phyloP scores from a whole-genome alignment of 1,284 basidiomycete genomes.

The Ceratobasidium theobromae region DNA sequence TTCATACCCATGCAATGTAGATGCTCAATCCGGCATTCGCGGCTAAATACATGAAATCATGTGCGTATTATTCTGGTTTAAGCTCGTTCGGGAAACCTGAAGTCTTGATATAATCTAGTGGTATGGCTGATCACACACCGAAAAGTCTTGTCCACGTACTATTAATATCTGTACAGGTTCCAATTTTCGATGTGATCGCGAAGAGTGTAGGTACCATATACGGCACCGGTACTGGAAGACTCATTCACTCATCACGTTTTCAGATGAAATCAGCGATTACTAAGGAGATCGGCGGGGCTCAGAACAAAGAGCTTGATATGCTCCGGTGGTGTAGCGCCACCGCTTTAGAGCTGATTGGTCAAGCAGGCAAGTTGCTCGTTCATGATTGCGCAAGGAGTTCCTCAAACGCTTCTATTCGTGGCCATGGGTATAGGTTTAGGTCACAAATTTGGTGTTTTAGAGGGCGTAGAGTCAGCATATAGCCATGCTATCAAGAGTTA shows the following conservation, averaged over 20 bases:
- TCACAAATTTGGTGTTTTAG: neutral
- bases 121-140: no score
- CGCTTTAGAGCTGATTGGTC: conserved; percentile 9
- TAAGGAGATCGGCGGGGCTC: neutral
- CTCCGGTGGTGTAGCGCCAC: conserved; percentile 1
- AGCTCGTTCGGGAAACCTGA: neutral
- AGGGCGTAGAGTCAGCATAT: conserved; percentile 9
- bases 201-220: neutral
- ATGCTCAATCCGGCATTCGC: conserved; percentile 18
- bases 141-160: neutral
- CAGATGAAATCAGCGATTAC: neutral
- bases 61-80: neutral
- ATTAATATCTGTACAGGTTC: neutral
- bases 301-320: neutral
- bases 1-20: neutral
- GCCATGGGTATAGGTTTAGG: conserved; percentile 1
- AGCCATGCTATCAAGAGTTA: neutral
- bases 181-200: neutral
- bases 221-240: neutral
- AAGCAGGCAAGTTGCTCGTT: conserved; percentile 2
- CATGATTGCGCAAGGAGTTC: neutral
- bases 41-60: conserved; percentile 11
- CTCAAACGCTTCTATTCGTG: neutral
- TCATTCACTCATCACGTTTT: neutral
- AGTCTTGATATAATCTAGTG: neutral